Evolutionary conservation across 352 stramenopile genomes (phyloP), one percentile per base, ranked within the genome.

Genomic region (Pilasporangium apinafurcum): DNA sequence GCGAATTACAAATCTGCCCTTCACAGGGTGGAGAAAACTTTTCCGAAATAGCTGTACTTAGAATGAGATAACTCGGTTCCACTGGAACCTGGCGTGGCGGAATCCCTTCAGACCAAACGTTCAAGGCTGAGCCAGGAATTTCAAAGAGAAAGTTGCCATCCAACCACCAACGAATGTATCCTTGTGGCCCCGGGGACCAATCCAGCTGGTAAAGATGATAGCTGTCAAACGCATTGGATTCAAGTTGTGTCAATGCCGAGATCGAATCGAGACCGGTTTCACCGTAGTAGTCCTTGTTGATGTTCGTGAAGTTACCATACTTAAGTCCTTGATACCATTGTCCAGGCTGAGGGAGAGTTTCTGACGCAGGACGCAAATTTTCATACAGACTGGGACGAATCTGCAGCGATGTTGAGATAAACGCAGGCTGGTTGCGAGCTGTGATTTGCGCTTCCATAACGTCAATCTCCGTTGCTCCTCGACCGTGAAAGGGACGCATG

Each of bases 391-490:
- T 88, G 5, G 84, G 83, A 29, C 70, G 55, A 39, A 98, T 89
- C 68, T 98, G 95, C 18, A 98, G 66, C 44, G 93, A 98, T 44
- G 91, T 96, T 6, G 91, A 97, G 57, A 98, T 86, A 37, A 81
- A 86, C 39, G 86, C 83, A 0, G 92, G 95, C 52, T 90, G 69
- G 22, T 96, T 86, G 14, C 92, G 67, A 18, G 72, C 78, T 28
- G 77, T 68, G 51, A 91, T 91, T 42, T 96, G 81, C 24, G 70
- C 73, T 56, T 95, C 83, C 39, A 99, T 92, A 25, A 99, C 76
- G 62, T 99, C 96, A 53, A 99, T 98, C 67, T 99, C 96, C 4
- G 96, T 97, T 32, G 93, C 84, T 28, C 96, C 96, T 35, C 96
- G 83, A n/a, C 96, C 96, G 35, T 90, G 66, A 45, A 84, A 77